A percentile compares a stretch with the other conserved stretches of the same genome.
Conservation (phyloP, 306 rosid species). For the Phaseolus lunatus region DNA sequence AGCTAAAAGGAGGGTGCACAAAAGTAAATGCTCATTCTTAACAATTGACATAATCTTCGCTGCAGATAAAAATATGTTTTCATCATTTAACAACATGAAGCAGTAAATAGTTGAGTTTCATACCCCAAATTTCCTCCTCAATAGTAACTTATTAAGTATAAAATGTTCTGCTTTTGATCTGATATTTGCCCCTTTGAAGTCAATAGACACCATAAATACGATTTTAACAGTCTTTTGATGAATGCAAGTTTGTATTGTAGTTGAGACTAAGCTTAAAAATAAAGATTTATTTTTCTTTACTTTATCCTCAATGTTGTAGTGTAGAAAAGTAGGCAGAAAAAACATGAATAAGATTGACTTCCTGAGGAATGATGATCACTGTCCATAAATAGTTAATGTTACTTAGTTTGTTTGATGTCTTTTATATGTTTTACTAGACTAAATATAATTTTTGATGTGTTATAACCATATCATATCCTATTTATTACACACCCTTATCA, state of each 20-base stretch:
- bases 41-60: constrained; percentile 71
- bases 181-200: neutral
- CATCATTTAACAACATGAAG: constrained; percentile 13
- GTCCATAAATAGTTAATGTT: too few relatives aligned
- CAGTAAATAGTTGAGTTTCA: constrained; percentile 20
- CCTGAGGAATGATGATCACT: too few relatives aligned
- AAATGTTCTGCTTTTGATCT: too few relatives aligned
- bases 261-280: neutral
- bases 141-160: neutral
- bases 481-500: neutral
- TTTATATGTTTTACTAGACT: neutral
- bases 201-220: neutral
- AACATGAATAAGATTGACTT: too few relatives aligned
- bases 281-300: neutral
- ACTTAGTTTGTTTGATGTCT: neutral
- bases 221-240: neutral
- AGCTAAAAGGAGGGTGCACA: constrained; percentile 54
- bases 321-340: too few relatives aligned
- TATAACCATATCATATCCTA: neutral
- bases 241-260: neutral
- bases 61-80: constrained; percentile 39
- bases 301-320: neutral
- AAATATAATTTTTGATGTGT: neutral
- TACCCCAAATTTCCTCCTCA: neutral
- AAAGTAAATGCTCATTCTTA: constrained; percentile 70